These are phyloP conservation scores for Malus sylvestris DNA, from an alignment of 306 rosid species.

Conservation along the genomic window DNA sequence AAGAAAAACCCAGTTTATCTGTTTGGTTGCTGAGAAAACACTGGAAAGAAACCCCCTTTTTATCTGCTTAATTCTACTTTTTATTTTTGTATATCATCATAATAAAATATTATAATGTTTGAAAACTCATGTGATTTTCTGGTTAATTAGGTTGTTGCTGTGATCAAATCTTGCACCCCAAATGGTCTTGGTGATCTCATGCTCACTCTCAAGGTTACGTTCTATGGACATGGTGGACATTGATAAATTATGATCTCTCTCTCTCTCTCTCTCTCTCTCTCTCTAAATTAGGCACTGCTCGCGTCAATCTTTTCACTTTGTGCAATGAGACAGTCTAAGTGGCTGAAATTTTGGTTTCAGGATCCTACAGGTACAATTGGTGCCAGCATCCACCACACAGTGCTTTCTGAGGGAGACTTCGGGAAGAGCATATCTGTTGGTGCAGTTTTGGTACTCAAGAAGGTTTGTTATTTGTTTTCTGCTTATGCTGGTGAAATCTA, in stretches of 20 bases:
- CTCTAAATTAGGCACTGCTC: not conserved
- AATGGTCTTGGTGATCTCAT: constrained; percentile 69
- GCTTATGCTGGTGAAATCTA: not conserved
- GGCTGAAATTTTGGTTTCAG: constrained; percentile 35
- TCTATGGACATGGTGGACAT: not conserved
- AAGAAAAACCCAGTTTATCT: not conserved
- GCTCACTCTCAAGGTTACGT: constrained; percentile 62
- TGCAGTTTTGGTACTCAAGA: constrained; percentile 58
- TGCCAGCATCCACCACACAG: constrained; percentile 65
- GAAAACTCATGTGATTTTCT: not conserved
- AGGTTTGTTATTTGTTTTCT: constrained; percentile 28
- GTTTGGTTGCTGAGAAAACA: constrained; percentile 3
- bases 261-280: not conserved
- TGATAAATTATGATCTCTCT: not conserved
- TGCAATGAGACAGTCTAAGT: not conserved
- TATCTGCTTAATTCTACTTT: not conserved
- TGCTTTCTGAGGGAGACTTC: constrained; percentile 33
- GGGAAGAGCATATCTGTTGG: constrained; percentile 55
- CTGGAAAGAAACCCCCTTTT: not conserved
- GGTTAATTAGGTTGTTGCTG: constrained; percentile 38
- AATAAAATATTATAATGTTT: no score
- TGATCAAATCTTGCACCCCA: constrained; percentile 61
- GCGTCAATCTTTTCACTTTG: not conserved
- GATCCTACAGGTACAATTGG: constrained; percentile 59
- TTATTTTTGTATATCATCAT: no score